phyloP scores from a whole-genome alignment of 345 rosid genomes.

The Arabidopsis suecica region DNA sequence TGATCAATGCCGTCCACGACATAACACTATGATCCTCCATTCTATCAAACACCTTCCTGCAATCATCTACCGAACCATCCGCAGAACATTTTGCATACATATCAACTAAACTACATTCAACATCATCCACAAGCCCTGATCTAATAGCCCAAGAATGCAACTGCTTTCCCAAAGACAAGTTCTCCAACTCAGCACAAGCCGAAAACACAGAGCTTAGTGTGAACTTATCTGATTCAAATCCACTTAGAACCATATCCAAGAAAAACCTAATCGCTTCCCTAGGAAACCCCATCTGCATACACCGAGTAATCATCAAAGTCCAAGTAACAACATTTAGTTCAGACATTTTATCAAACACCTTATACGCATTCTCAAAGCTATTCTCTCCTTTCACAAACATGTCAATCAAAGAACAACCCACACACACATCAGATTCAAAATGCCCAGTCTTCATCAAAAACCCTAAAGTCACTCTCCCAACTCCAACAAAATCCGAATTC shows the following conservation, averaged over 20 bases:
- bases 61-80: conserved; percentile 57
- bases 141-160: conserved; percentile 67
- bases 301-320: conserved; percentile 72
- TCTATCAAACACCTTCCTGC: conserved; percentile 67
- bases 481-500: conserved; percentile 33
- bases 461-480: conserved; percentile 59
- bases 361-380: conserved; percentile 56
- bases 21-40: conserved; percentile 66
- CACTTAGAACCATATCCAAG: conserved; percentile 57
- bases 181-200: conserved; percentile 59
- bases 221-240: conserved; percentile 59
- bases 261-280: conserved; percentile 58
- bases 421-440: conserved; percentile 58
- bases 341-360: conserved; percentile 67
- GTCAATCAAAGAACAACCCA: conserved; percentile 71
- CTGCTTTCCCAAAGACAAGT: conserved; percentile 53
- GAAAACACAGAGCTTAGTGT: conserved; percentile 62
- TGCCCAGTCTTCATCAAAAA: conserved; percentile 60
- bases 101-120: conserved; percentile 75
- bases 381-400: conserved; percentile 62
- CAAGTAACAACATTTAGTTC: conserved; percentile 65
- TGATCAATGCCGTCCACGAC: conserved; percentile 80
- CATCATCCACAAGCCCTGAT: conserved; percentile 56
- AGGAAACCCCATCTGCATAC: conserved; percentile 55
- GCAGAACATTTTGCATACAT: conserved; percentile 70